A percentile compares a stretch with the other conserved stretches of the same genome.
phyloP scores from a whole-genome alignment of 768 basidiomycete genomes.

The Epithele typhae region DNA sequence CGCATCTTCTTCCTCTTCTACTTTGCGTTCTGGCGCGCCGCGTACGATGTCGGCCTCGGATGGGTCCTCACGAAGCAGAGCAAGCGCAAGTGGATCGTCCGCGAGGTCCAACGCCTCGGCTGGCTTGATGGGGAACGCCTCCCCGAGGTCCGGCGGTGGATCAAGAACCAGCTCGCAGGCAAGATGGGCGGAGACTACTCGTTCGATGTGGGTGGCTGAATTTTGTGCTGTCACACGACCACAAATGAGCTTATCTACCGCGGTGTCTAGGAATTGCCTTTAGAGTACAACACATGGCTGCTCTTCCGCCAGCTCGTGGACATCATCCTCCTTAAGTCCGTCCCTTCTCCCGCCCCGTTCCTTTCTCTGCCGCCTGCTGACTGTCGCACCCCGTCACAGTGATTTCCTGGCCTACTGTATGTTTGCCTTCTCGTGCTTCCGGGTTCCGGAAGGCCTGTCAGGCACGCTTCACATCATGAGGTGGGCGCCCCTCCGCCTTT shows the following conservation, averaged over 20 bases:
- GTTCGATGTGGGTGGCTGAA: constrained; percentile 64
- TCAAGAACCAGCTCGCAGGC: constrained; percentile 75
- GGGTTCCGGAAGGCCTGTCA: constrained; percentile 77
- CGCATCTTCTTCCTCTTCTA: constrained; percentile 80
- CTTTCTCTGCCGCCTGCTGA: not conserved
- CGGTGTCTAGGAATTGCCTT: constrained; percentile 65
- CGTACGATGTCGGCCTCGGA: constrained; percentile 91
- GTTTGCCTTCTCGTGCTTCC: constrained; percentile 92
- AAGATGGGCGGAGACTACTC: constrained; percentile 96
- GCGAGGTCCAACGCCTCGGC: constrained; percentile 68
- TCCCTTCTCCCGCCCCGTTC: constrained; percentile 10
- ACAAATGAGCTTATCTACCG: constrained; percentile 2
- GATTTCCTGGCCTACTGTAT: constrained; percentile 94
- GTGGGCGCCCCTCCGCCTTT: constrained; percentile 31
- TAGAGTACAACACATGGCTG: constrained; percentile 96
- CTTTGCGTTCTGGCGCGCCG: constrained; percentile 89
- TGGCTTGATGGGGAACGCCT: constrained; percentile 80
- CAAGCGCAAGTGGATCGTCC: constrained; percentile 92
- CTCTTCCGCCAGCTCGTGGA: constrained; percentile 95
- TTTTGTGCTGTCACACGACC: constrained; percentile 8
- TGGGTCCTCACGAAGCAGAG: constrained; percentile 95
- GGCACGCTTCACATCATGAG: constrained; percentile 71
- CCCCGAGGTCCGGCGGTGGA: constrained; percentile 74
- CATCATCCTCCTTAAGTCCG: constrained; percentile 91
- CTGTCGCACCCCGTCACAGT: constrained; percentile 46